Evolutionary conservation across 1,284 basidiomycete species (phyloP).

Genomic region (Apiotrichum siamense): DNA sequence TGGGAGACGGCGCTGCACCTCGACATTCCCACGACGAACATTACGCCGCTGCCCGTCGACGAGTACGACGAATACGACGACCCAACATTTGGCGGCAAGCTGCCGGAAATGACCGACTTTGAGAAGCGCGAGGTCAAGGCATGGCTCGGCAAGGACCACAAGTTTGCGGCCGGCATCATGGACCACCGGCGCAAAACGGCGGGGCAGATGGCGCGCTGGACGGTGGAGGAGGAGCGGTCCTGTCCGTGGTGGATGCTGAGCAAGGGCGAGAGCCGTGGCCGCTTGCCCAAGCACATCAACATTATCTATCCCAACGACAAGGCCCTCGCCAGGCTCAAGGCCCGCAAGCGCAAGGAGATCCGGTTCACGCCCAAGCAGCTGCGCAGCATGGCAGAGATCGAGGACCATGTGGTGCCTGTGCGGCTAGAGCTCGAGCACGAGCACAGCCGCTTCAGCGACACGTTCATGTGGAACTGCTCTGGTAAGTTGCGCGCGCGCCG

Average conservation of each 20-base stretch:
- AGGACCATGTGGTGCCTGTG: slow-evolving; percentile 70
- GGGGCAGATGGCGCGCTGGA: slow-evolving; percentile 36
- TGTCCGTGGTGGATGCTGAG: slow-evolving; percentile 41
- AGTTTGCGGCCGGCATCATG: slow-evolving; percentile 46
- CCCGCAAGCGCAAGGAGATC: slow-evolving; percentile 54
- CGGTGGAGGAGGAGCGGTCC: slow-evolving; percentile 51
- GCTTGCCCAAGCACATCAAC: slow-evolving; percentile 54
- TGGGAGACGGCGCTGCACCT: slow-evolving; percentile 49
- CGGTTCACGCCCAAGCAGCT: slow-evolving; percentile 49
- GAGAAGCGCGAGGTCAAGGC: slow-evolving; percentile 52
- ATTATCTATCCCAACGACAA: slow-evolving; percentile 59
- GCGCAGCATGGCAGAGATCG: slow-evolving; percentile 44
- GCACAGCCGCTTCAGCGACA: slow-evolving; percentile 86
- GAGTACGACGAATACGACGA: slow-evolving; percentile 47
- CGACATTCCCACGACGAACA: slow-evolving; percentile 59
- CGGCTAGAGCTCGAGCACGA: slow-evolving; percentile 88
- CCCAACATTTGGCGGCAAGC: slow-evolving; percentile 49
- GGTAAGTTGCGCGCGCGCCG: slow-evolving; percentile 61
- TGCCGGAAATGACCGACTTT: slow-evolving; percentile 54
- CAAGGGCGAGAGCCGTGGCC: slow-evolving; percentile 24
- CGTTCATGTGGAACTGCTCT: slow-evolving; percentile 93
- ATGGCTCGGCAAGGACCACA: slow-evolving; percentile 55
- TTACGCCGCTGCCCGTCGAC: slow-evolving; percentile 59
- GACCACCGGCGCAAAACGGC: slow-evolving; percentile 34
- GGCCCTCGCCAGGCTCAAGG: slow-evolving; percentile 45